Percentiles rank a stretch among this genome's conserved stretches.
These are phyloP conservation scores for Clarireedia monteithiana DNA, from an alignment of 2,329 filamentous ascomycete genomes.

Conservation along the genomic window DNA sequence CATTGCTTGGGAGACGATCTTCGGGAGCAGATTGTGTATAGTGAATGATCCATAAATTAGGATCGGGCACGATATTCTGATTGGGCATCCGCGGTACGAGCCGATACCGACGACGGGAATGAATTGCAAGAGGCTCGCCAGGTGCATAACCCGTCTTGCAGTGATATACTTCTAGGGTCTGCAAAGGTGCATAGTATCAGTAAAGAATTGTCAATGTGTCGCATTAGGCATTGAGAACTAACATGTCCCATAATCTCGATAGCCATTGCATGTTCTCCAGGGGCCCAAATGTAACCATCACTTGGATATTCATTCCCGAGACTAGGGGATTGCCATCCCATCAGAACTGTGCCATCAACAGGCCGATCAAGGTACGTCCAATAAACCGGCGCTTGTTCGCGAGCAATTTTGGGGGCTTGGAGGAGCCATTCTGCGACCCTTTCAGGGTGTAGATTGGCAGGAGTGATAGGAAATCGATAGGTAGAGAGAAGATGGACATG, in stretches of 20 bases:
- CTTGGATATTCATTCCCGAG: constrained; percentile 71
- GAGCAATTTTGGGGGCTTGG: constrained; percentile 75
- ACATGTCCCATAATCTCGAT: constrained; percentile 65
- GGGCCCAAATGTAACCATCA: constrained; percentile 88
- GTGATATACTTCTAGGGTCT: constrained; percentile 85
- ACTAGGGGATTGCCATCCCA: constrained; percentile 82
- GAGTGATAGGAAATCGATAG: constrained; percentile 69
- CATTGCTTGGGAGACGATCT: constrained; percentile 62
- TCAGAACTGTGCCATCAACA: constrained; percentile 69
- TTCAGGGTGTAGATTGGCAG: constrained; percentile 56
- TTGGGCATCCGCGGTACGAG: constrained; percentile 65
- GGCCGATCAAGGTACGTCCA: constrained; percentile 89
- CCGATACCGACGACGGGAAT: constrained; percentile 79
- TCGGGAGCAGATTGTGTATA: constrained; percentile 71
- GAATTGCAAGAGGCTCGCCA: constrained; percentile 65
- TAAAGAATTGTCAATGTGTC: not conserved
- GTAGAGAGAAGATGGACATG: constrained; percentile 88
- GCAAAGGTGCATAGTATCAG: constrained; percentile 11
- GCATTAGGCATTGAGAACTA: constrained; percentile 27
- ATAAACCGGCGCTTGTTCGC: constrained; percentile 77
- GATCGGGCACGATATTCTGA: constrained; percentile 65
- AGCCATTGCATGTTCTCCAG: constrained; percentile 68
- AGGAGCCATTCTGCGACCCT: constrained; percentile 80
- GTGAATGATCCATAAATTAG: constrained; percentile 84
- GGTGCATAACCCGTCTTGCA: constrained; percentile 75